These are phyloP conservation scores for Chrysanthemum makinoi DNA, from an alignment of 129 eudicot genomes.

Conservation along the genomic window DNA sequence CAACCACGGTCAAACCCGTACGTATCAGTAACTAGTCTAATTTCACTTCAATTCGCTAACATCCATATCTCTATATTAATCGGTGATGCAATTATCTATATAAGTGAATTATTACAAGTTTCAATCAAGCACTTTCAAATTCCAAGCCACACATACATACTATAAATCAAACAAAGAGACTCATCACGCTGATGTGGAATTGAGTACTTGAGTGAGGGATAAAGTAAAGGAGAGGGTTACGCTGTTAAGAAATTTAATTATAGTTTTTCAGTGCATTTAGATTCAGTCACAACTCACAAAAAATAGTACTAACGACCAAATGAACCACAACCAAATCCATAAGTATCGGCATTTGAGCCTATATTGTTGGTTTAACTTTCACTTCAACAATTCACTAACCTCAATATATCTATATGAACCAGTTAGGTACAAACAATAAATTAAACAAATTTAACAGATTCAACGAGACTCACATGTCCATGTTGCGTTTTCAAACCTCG, in stretches of 20 bases:
- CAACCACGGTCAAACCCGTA: neutral
- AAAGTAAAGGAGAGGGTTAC: too few relatives aligned
- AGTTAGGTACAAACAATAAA: slow-evolving; percentile 4
- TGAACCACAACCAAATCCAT: too few relatives aligned
- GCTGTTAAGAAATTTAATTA: too few relatives aligned
- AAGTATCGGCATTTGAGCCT: too few relatives aligned
- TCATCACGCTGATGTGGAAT: too few relatives aligned
- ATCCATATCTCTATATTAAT: slow-evolving; percentile 4
- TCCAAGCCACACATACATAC: slow-evolving; percentile 13
- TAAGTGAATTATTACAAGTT: slow-evolving; percentile 5
- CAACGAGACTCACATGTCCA: slow-evolving; percentile 77
- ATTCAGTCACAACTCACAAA: too few relatives aligned
- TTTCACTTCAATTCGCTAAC: neutral
- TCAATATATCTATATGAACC: too few relatives aligned
- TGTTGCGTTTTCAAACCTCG: slow-evolving; percentile 96
- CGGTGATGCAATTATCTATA: neutral
- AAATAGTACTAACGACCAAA: too few relatives aligned
- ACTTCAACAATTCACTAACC: too few relatives aligned
- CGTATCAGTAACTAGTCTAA: slow-evolving; percentile 11
- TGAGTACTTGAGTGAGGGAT: too few relatives aligned
- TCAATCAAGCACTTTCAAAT: slow-evolving; percentile 11
- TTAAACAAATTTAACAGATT: neutral
- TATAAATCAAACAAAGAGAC: slow-evolving; percentile 10
- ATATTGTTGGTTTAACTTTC: too few relatives aligned
- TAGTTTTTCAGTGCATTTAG: too few relatives aligned